Evolutionary conservation across 768 basidiomycete genomes (phyloP), one percentile per base, ranked within the genome.

Genomic region (Coprinopsis marcescibilis): DNA sequence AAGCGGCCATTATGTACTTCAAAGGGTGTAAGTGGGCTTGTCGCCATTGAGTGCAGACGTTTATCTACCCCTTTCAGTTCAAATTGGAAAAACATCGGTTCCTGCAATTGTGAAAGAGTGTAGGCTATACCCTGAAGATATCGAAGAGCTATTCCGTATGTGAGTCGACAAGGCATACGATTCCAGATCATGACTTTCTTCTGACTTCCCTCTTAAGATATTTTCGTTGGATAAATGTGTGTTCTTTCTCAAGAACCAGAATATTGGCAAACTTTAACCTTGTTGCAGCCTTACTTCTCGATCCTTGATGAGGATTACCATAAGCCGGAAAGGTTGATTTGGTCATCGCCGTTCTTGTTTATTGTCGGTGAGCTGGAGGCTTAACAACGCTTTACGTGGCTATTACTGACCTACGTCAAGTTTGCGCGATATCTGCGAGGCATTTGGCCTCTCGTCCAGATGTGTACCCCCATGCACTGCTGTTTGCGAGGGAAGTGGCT

Each of bases 391-490:
- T 17, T 27, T n/a, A n/a, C n/a, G n/a, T n/a, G n/a, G n/a, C n/a
- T n/a, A n/a, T n/a, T n/a, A n/a, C n/a, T n/a, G n/a, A n/a, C n/a
- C n/a, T n/a, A n/a, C n/a, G n/a, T n/a, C n/a, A n/a, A 81, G 81
- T 89, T 30, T 86, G 84, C 58, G 80, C 84, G 3, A 73, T 83
- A 14, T 76, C 86, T 0, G 78, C 85, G 33, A 71, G 84, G 27
- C 83, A 80, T 61, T 81, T 85, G 57, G 62, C 66, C 2, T 65
- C 67, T 35, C 70, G 76, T 44, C 77, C 78, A 0, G 72, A 73
- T 17, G 64, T 88, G 20, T 79, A 82, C 59, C 57, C 62, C 5
- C 60, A 78, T 42, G 80, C 80, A 0, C 77, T 78, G 63, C 75
- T 80, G 39, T 80, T 83, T 54, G 81, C 82, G 5, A 70, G 76